Percentiles rank a stretch among this genome's conserved stretches.
Conservation (phyloP, 2,329 filamentous ascomycete genomes). For the Alternaria metachromatica region DNA sequence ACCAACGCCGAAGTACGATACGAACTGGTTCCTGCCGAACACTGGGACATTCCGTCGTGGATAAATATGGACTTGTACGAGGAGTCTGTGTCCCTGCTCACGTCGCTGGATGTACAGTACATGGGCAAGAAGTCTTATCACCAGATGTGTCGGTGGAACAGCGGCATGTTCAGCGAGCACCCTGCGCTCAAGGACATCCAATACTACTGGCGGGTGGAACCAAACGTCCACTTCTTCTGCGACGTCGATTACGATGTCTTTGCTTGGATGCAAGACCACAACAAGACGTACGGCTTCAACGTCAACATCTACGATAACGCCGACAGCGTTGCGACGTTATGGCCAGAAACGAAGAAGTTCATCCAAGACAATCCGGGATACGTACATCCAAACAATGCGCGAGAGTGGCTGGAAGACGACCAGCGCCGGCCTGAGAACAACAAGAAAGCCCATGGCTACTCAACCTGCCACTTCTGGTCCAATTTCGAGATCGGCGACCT, state of each 20-base stretch:
- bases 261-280: constrained; percentile 95
- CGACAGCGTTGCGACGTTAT: constrained; percentile 82
- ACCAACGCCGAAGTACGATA: constrained; percentile 91
- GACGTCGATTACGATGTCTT: constrained; percentile 98
- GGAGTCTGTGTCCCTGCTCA: constrained; percentile 82
- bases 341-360: constrained; percentile 96
- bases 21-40: constrained; percentile 89
- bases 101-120: constrained; percentile 89
- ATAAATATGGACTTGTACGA: constrained; percentile 86
- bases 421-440: constrained; percentile 79
- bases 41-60: constrained; percentile 92
- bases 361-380: constrained; percentile 83
- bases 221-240: constrained; percentile 99
- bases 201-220: constrained; percentile 99
- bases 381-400: constrained; percentile 81
- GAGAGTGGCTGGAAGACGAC: constrained; percentile 85
- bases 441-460: constrained; percentile 85
- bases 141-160: constrained; percentile 99
- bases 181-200: constrained; percentile 80
- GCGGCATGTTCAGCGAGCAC: constrained; percentile 96
- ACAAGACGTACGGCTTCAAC: constrained; percentile 99
- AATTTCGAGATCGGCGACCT: constrained; percentile 98
- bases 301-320: constrained; percentile 96
- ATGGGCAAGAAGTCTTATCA: constrained; percentile 89
- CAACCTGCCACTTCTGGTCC: constrained; percentile 98